Conservation (phyloP, 2,329 filamentous ascomycete genomes). For the Alternaria novae-zelandiae region DNA sequence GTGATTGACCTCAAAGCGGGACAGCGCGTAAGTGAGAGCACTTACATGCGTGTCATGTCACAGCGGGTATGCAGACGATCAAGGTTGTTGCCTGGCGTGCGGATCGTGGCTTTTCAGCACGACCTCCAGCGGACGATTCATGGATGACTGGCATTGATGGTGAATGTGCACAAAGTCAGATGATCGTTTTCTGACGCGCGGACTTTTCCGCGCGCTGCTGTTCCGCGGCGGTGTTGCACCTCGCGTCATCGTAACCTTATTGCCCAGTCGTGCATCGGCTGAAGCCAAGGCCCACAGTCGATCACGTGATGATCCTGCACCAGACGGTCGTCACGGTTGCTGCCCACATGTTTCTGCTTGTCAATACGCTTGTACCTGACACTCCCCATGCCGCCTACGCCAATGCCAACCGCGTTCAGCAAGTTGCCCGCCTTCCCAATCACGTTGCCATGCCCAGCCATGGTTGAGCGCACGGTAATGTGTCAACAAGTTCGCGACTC, state of each 20-base stretch:
- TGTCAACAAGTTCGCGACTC: conserved; percentile 9
- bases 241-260: background rate
- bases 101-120: background rate
- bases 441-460: background rate
- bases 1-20: background rate
- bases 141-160: background rate
- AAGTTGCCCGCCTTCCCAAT: background rate
- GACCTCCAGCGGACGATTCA: background rate
- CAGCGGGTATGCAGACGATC: background rate
- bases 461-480: background rate
- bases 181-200: background rate
- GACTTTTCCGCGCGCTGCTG: background rate
- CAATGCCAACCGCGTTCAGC: background rate
- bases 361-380: background rate
- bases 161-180: background rate
- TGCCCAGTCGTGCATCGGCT: background rate
- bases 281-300: background rate
- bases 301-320: background rate
- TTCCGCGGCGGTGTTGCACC: background rate
- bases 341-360: background rate
- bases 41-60: background rate
- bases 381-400: background rate
- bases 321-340: background rate
- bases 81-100: background rate
- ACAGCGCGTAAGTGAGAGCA: background rate